These are phyloP conservation scores for Emmonsia crescens DNA, from an alignment of 2,329 filamentous ascomycete genomes.

Conservation along the genomic window DNA sequence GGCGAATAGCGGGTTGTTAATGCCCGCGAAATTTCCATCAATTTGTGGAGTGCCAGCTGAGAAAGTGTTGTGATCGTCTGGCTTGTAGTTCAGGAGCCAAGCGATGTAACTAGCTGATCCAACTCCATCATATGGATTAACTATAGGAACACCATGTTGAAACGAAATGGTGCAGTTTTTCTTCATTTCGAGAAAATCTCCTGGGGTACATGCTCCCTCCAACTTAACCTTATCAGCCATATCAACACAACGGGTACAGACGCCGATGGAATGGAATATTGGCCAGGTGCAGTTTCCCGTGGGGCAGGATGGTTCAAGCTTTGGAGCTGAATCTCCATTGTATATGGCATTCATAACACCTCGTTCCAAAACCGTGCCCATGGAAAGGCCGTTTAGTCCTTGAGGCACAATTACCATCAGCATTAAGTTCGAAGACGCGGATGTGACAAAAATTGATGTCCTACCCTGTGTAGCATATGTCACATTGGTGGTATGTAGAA, in stretches of 20 bases:
- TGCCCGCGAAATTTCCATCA: not conserved
- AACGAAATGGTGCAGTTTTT: slow-evolving; percentile 1
- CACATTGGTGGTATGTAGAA: not conserved
- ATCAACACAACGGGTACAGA: not conserved
- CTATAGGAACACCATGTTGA: not conserved
- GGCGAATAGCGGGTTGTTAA: not conserved
- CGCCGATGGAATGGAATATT: not conserved
- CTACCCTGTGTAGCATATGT: not conserved
- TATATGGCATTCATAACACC: slow-evolving; percentile 1
- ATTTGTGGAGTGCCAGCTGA: not conserved
- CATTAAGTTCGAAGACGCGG: not conserved
- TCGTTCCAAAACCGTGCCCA: not conserved
- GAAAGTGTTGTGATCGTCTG: not conserved
- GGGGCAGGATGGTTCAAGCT: not conserved
- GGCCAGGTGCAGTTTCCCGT: slow-evolving; percentile 2
- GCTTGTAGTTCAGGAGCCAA: not conserved
- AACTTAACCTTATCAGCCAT: not conserved
- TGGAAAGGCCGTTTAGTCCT: not conserved
- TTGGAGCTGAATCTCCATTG: not conserved
- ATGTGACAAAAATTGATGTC: not conserved
- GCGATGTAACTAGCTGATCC: not conserved
- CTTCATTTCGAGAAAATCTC: slow-evolving; percentile 1
- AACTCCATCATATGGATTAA: not conserved
- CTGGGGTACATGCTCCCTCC: not conserved
- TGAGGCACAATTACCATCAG: not conserved